phyloP scores from a whole-genome alignment of 208 protist species.

The Trypanosomatidae sp. region DNA sequence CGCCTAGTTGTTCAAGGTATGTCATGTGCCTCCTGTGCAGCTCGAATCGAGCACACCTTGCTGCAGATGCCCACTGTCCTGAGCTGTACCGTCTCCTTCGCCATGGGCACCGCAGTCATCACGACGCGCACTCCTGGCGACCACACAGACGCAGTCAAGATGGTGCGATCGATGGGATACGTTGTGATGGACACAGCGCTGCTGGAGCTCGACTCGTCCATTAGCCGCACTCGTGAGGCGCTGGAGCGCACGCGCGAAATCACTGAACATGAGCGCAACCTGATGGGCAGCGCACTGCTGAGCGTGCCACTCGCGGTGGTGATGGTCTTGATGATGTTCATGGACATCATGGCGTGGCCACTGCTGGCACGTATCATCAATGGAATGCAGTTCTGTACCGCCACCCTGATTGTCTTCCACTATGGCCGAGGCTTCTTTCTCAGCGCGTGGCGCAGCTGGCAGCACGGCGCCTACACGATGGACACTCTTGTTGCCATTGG shows the following conservation, averaged over 20 bases:
- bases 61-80: constrained; percentile 35
- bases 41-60: constrained; percentile 76
- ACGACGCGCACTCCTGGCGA: constrained; percentile 12
- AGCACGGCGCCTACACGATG: constrained; percentile 81
- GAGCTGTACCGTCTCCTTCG: constrained; percentile 71
- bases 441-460: constrained; percentile 54
- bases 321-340: constrained; percentile 70
- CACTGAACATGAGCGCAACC: constrained; percentile 31
- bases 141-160: constrained; percentile 11
- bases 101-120: constrained; percentile 47
- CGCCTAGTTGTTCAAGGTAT: constrained; percentile 78
- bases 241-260: constrained; percentile 80
- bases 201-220: constrained; percentile 11
- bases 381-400: constrained; percentile 52
- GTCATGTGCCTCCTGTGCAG: constrained; percentile 92
- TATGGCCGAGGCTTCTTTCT: constrained; percentile 78
- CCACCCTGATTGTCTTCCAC: constrained; percentile 87
- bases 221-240: constrained; percentile 39
- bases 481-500: constrained; percentile 88
- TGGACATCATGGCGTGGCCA: constrained; percentile 29
- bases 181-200: constrained; percentile 16
- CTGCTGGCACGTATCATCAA: constrained; percentile 34
- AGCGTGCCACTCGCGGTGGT: constrained; percentile 58
- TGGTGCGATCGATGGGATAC: constrained; percentile 63
- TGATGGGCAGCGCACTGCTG: constrained; percentile 56